A percentile compares a stretch with the other conserved stretches of the same genome.
Evolutionary conservation across 2,329 filamentous ascomycete genomes (phyloP).

Genomic region (Curvularia verruculosa): DNA sequence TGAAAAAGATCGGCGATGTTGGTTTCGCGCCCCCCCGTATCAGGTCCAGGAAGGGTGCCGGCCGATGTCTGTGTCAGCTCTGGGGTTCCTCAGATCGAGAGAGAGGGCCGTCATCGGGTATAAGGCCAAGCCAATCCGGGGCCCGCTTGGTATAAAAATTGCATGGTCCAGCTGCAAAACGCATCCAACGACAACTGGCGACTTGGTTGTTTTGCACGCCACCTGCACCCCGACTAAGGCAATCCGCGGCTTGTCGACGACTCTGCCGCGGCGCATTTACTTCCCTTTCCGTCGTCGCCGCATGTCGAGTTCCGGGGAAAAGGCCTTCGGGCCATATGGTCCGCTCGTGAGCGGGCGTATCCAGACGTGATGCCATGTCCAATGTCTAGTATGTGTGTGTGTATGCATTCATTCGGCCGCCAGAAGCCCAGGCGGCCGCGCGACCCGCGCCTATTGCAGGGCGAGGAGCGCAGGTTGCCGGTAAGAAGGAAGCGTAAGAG

Average conservation of each 20-base stretch:
- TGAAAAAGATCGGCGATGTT: constrained; percentile 30
- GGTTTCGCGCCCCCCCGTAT: constrained; percentile 22
- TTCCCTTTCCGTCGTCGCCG: background rate
- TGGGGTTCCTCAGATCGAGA: constrained; percentile 29
- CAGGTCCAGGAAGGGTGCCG: constrained; percentile 17
- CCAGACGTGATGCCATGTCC: no score
- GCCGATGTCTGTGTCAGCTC: constrained; percentile 29
- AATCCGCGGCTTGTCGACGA: constrained; percentile 1
- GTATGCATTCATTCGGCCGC: no score
- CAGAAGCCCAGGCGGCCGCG: no score
- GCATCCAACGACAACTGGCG: constrained; percentile 5
- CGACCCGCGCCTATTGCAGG: background rate
- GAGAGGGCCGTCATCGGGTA: constrained; percentile 23
- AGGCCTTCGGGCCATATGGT: background rate
- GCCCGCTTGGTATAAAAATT: constrained; percentile 11
- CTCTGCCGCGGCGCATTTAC: constrained; percentile 4
- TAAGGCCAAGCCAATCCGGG: constrained; percentile 16
- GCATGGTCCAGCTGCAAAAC: constrained; percentile 12
- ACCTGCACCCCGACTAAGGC: constrained; percentile 10
- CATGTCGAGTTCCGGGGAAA: background rate
- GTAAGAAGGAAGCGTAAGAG: background rate
- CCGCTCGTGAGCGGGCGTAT: background rate
- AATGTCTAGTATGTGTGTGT: no score
- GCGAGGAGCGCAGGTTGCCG: no score
- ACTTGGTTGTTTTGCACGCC: constrained; percentile 14